Evolutionary conservation across 306 rosid species (phyloP).

Genomic region (Ormosia semicastrata): DNA sequence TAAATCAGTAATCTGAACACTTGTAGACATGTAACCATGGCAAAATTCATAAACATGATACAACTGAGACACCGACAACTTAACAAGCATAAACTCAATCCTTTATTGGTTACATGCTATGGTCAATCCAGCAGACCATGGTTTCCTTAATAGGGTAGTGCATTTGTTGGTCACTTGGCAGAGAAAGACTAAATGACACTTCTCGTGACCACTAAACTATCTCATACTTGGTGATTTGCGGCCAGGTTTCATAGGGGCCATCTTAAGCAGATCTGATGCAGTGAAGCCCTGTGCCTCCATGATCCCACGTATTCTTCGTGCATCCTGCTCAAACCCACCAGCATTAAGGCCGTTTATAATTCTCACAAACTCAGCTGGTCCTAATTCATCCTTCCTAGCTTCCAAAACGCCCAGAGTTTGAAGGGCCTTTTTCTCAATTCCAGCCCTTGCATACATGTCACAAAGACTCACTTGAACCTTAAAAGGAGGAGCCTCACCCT

Average conservation of each 20-base stretch:
- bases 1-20: conserved; percentile 4
- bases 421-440: conserved; percentile 78
- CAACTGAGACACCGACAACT: conserved; percentile 15
- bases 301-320: conserved; percentile 44
- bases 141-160: conserved; percentile 13
- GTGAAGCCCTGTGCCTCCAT: conserved; percentile 73
- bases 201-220: conserved; percentile 34
- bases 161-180: conserved; percentile 20
- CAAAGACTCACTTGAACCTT: conserved; percentile 77
- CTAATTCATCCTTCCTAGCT: conserved; percentile 67
- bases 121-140: conserved; percentile 18
- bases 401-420: conserved; percentile 71
- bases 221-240: conserved; percentile 30
- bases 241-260: conserved; percentile 22
- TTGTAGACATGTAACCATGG: conserved; percentile 17
- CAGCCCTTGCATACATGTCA: conserved; percentile 72
- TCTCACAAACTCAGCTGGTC: conserved; percentile 55
- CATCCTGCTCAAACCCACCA: conserved; percentile 72
- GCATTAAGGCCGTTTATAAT: conserved; percentile 47
- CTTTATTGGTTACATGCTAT: conserved; percentile 31
- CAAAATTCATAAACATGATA: conserved; percentile 19
- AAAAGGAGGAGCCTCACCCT: conserved; percentile 72
- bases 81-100: conserved; percentile 22
- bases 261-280: conserved; percentile 19
- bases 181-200: conserved; percentile 3